Base-by-base conservation (phyloP, 371 early-diverging fungal genomes). In the Fennellomyces sp. region DNA sequence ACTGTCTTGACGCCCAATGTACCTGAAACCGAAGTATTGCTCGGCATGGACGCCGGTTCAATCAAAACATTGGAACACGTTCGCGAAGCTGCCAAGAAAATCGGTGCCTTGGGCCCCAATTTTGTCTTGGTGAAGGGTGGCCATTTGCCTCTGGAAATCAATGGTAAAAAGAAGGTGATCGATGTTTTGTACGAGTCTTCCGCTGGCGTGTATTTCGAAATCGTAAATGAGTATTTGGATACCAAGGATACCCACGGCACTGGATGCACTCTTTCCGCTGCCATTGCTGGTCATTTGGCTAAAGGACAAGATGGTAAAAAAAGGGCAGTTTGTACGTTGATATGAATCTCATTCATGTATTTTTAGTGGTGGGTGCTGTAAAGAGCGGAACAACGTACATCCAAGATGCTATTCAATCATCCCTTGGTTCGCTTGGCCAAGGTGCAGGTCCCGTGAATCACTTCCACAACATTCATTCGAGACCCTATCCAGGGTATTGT, bases 211-310 rank as follows among this genome's bases (percentile, higher is more conserved):
- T 77, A 79, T 33, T 56, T 63, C 12, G 82, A 84, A 50, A 70
- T 91, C 23, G 63, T 61, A 15, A 83, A 85, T 50, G 78, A 73
- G n/a, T 83, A 75, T 62, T 66, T 91, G 17, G 63, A 78, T 5
- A 87, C 91, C 4, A 75, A 67, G 36, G 88, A 90, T 61, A 91
- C 92, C 0, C 95, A 94, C 67, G 93, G 93, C 0, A 93, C 95
- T 0, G 95, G 93, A 38, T 94, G 95, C 62, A 94, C 95, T 1
- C 75, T 93, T 39, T 88, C 91, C 12, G 83, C 93, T 11, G 93
- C 95, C 19, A 88, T 94, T 62, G 86, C 92, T 5, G 86, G 88
- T 2, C 70, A 83, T 55, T 67, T 94, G 19, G 88, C 90, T 0
- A 80, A 75, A 35, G 89, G 88, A 1, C 41, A 68, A 45, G 60